Conservation (phyloP, 371 early-diverging fungal species). For the Apophysomyces elegans region DNA sequence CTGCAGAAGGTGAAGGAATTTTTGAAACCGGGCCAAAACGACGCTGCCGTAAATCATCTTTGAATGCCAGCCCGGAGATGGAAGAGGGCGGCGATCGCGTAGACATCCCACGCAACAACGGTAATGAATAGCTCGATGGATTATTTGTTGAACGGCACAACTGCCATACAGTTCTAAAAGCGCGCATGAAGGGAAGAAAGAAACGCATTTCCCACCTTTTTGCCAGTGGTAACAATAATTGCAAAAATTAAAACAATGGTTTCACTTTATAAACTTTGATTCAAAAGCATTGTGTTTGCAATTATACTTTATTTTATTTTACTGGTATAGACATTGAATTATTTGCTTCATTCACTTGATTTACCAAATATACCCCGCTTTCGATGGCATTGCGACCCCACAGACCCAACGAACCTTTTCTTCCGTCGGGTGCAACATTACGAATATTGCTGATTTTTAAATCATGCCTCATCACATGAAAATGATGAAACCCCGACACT, state of each 20-base stretch:
- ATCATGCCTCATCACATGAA: too few species aligned
- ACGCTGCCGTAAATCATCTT: conserved; percentile 58
- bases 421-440: too few species aligned
- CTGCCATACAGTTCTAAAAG: background rate
- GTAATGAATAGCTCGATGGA: background rate
- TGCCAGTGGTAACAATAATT: background rate
- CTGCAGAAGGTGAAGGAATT: conserved; percentile 59
- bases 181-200: background rate
- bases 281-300: too few species aligned
- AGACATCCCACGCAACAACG: background rate
- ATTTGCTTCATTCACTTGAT: too few species aligned
- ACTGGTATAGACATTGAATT: too few species aligned
- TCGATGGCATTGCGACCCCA: too few species aligned
- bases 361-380: too few species aligned
- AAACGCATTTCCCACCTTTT: background rate
- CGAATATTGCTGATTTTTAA: too few species aligned
- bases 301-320: too few species aligned
- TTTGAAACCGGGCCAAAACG: conserved; percentile 55
- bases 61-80: conserved; percentile 63
- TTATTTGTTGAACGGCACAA: background rate
- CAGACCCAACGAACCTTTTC: too few species aligned
- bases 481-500: too few species aligned
- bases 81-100: conserved; percentile 32
- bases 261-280: too few species aligned
- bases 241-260: background rate